Evolutionary conservation across 1,284 basidiomycete species (phyloP).

Genomic region (Ganoderma multipileum): DNA sequence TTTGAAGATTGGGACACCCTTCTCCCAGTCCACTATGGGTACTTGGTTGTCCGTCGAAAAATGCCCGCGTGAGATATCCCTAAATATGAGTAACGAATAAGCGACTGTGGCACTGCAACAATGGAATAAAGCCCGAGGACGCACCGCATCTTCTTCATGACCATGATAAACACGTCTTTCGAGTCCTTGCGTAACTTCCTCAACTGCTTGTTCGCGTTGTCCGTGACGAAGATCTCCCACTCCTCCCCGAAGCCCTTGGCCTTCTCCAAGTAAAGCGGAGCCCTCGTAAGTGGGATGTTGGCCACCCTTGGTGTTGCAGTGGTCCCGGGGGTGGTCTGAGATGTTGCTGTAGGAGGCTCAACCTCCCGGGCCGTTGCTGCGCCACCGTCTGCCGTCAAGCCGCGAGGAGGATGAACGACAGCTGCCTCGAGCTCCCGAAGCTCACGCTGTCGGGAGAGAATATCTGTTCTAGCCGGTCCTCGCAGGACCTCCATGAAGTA

Average conservation of each 20-base stretch:
- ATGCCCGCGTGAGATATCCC: constrained; percentile 63
- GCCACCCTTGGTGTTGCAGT: neutral
- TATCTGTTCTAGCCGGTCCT: neutral
- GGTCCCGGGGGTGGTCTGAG: neutral
- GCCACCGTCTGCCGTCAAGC: neutral
- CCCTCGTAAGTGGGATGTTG: constrained; percentile 12
- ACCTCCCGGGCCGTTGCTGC: neutral
- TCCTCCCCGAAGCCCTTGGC: constrained; percentile 54
- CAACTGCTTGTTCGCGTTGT: constrained; percentile 47
- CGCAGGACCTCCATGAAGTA: neutral
- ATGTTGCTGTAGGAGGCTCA: neutral
- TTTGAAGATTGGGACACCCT: constrained; percentile 60
- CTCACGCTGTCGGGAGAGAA: neutral
- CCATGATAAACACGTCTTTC: constrained; percentile 47
- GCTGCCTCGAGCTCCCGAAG: neutral
- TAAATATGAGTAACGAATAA: constrained; percentile 30
- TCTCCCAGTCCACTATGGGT: constrained; percentile 47
- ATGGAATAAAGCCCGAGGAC: constrained; percentile 9
- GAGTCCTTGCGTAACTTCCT: constrained; percentile 46
- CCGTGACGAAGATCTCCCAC: constrained; percentile 55
- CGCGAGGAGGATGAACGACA: neutral
- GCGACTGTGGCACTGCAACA: neutral
- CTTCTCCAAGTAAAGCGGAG: constrained; percentile 51
- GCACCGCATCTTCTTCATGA: constrained; percentile 60
- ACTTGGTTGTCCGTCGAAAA: constrained; percentile 69